Percentiles rank a stretch among this genome's conserved stretches.
Evolutionary conservation across 495 filamentous ascomycete species (phyloP).

Genomic region (Trichoderma virens): DNA sequence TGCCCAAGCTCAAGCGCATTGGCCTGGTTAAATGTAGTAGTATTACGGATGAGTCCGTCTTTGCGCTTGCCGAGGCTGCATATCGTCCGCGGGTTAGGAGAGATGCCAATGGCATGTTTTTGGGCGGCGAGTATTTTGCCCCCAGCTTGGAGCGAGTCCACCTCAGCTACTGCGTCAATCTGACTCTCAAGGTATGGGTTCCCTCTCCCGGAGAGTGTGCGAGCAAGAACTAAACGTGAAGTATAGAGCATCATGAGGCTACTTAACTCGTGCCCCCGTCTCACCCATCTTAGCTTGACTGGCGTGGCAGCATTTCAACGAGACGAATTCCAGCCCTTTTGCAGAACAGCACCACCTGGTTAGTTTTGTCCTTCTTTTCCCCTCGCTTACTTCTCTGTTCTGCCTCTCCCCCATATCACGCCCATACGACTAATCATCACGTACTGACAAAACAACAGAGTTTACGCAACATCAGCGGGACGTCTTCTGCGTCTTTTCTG

Average conservation of each 20-base stretch:
- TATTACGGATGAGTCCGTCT: constrained; percentile 85
- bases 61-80: constrained; percentile 64
- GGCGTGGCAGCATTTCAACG: constrained; percentile 80
- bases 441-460: constrained; percentile 41
- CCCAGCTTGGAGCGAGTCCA: constrained; percentile 81
- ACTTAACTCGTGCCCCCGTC: constrained; percentile 80
- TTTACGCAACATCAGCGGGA: constrained; percentile 93
- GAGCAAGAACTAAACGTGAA: constrained; percentile 10
- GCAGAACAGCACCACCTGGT: constrained; percentile 76
- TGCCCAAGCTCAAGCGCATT: constrained; percentile 90
- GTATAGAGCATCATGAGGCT: constrained; percentile 82
- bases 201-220: constrained; percentile 7
- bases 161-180: constrained; percentile 84
- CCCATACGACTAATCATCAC: constrained; percentile 26
- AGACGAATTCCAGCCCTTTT: constrained; percentile 71
- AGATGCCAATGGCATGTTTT: constrained; percentile 36
- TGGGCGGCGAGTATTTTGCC: constrained; percentile 30
- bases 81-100: constrained; percentile 35
- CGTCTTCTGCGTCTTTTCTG: constrained; percentile 97
- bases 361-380: constrained; percentile 16
- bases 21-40: constrained; percentile 87
- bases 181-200: constrained; percentile 66
- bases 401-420: no score
- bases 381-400: no score
- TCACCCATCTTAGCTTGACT: constrained; percentile 93